Evolutionary conservation across 2,329 filamentous ascomycete genomes (phyloP), one percentile per base, ranked within the genome.

Genomic region (Trichoderma koningii): DNA sequence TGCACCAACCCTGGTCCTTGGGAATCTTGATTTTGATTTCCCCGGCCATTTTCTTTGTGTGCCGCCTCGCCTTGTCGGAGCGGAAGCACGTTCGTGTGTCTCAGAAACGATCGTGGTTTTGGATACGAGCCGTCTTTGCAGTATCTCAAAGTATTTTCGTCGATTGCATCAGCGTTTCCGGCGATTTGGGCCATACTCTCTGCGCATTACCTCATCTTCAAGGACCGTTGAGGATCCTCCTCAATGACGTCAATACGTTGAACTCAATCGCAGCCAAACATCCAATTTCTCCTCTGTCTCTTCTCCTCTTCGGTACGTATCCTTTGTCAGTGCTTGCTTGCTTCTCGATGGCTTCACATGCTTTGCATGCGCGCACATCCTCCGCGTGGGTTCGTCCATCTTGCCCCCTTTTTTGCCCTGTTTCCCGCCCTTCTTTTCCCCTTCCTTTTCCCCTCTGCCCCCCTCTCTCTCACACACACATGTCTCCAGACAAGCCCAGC

Each of bases 21-120:
- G 48, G 19, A 57, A 61, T 61, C 57, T 61, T 61, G 57, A 52
- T 61, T 61, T 61, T 52, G 57, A 52, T 61, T 61, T 61, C 44
- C 57, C 47, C 34, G 34, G 10, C 34, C 50, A 45, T 56, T n/a
- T 19, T 19, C 23, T 21, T 9, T 51, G 14, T 50, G 57, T 60
- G 19, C 38, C 56, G 21, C 45, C 10, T 14, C 10, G 10, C 34
- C 30, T 50, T 14, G 51, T 57, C 42, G 50, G 50, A 55, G 51
- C 51, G 56, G 56, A 60, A 60, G 56, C 56, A 51, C 21, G 45
- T 60, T 47, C 30, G 55, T 56, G 38, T 52, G 34, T 30, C 5
- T 19, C 17, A 52, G 12, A 23, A 52, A 52, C 30, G 28, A 45
- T 38, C 45, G 41, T 42, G 48, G 12, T 17, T 21, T 26, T 28